phyloP scores from a whole-genome alignment of 495 filamentous ascomycete genomes.

The Pseudevernia furfuracea region DNA sequence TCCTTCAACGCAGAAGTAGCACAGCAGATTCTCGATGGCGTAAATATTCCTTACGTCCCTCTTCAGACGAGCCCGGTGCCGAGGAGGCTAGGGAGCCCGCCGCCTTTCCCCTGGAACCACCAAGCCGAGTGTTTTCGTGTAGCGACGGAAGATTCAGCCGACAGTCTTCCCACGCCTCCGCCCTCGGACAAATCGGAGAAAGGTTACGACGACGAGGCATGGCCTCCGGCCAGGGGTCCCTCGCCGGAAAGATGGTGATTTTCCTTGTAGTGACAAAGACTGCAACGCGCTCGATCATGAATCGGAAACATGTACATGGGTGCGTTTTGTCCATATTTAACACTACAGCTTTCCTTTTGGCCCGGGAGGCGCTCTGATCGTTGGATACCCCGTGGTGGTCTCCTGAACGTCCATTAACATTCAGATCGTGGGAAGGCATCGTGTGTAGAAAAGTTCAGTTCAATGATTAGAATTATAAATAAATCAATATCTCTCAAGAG shows the following conservation, averaged over 20 bases:
- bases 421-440: too few species aligned
- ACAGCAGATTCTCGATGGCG: constrained; percentile 3
- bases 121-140: neutral
- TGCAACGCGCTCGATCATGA: neutral
- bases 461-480: too few species aligned
- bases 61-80: neutral
- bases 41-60: neutral
- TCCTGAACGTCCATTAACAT: too few species aligned
- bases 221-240: neutral
- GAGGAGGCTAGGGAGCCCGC: neutral
- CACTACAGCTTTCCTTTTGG: neutral
- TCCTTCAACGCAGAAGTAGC: constrained; percentile 28
- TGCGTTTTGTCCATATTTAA: neutral
- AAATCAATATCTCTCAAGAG: too few species aligned
- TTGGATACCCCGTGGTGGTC: constrained; percentile 1
- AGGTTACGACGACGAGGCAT: constrained; percentile 10
- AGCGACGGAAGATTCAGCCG: neutral
- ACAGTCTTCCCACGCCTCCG: constrained; percentile 13
- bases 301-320: neutral
- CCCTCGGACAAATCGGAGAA: constrained; percentile 10
- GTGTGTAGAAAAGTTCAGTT: neutral
- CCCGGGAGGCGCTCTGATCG: neutral
- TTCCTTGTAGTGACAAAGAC: too few species aligned
- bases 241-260: constrained; percentile 2
- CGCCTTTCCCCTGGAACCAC: neutral